Conservation (phyloP, 2,329 filamentous ascomycete species). For the Penicillium expansum region DNA sequence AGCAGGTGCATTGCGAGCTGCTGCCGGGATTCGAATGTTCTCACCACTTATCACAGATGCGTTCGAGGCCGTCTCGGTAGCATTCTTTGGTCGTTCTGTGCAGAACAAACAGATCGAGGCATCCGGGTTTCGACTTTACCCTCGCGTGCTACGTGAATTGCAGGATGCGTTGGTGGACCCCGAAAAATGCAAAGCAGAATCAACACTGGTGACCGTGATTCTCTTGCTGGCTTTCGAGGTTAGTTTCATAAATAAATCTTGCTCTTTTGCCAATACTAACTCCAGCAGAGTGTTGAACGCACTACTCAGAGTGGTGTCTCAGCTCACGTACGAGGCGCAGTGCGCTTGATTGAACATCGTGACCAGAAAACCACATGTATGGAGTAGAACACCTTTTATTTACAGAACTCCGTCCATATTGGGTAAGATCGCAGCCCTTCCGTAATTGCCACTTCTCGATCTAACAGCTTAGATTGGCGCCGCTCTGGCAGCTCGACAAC, state of each 20-base stretch:
- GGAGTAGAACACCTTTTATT: constrained; percentile 41
- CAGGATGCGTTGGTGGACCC: constrained; percentile 38
- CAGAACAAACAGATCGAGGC: constrained; percentile 35
- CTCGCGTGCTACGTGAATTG: constrained; percentile 35
- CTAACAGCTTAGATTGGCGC: constrained; percentile 28
- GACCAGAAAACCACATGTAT: constrained; percentile 40
- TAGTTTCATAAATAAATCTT: neutral
- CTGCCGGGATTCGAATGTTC: constrained; percentile 41
- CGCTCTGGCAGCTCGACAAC: constrained; percentile 30
- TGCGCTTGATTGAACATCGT: constrained; percentile 39
- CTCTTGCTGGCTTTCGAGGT: constrained; percentile 41
- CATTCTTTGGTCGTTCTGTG: constrained; percentile 39
- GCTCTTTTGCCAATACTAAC: constrained; percentile 1
- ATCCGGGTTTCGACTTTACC: constrained; percentile 35
- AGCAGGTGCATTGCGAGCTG: constrained; percentile 37
- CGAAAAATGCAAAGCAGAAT: constrained; percentile 38
- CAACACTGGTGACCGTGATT: constrained; percentile 39
- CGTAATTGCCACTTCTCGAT: neutral
- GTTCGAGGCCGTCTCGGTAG: constrained; percentile 39
- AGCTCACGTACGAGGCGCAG: constrained; percentile 36
- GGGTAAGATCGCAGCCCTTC: constrained; percentile 27
- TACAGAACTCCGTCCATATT: constrained; percentile 41
- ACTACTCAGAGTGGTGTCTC: constrained; percentile 33
- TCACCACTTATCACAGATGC: constrained; percentile 39
- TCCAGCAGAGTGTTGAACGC: constrained; percentile 35